Percentiles rank a stretch among this genome's conserved stretches.
These are phyloP conservation scores for Fusarium buxicola DNA, from an alignment of 2,329 filamentous ascomycete genomes.

Conservation along the genomic window DNA sequence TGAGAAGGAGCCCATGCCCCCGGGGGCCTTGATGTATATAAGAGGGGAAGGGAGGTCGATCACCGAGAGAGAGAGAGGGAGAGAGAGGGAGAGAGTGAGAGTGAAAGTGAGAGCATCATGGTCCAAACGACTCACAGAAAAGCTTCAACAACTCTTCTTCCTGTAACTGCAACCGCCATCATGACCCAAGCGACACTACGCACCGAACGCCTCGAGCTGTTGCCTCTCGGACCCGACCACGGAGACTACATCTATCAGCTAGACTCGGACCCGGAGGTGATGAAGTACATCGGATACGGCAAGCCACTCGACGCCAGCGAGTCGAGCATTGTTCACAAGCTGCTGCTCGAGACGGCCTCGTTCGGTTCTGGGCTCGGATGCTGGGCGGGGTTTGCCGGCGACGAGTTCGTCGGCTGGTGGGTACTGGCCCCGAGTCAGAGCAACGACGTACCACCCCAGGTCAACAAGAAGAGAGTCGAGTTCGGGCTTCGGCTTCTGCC, in stretches of 20 bases:
- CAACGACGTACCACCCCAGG: conserved; percentile 19
- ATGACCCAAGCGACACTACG: conserved; percentile 38
- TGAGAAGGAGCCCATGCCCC: neutral
- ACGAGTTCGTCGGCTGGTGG: conserved; percentile 50
- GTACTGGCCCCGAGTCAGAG: conserved; percentile 41
- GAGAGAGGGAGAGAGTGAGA: too few relatives aligned
- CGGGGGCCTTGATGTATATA: conserved; percentile 18
- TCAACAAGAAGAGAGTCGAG: conserved; percentile 34
- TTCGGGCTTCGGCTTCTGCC: conserved; percentile 46
- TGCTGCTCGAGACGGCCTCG: conserved; percentile 38
- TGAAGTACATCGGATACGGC: conserved; percentile 41
- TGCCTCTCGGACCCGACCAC: conserved; percentile 33
- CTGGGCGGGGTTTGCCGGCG: conserved; percentile 38
- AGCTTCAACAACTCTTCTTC: neutral
- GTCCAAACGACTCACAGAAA: conserved; percentile 1
- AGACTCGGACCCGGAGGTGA: conserved; percentile 36
- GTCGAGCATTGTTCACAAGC: conserved; percentile 39
- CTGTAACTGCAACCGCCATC: neutral
- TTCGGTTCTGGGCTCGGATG: conserved; percentile 36
- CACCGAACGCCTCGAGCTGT: conserved; percentile 34
- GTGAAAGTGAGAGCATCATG: too few relatives aligned
- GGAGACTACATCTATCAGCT: conserved; percentile 37
- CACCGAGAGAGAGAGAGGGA: neutral
- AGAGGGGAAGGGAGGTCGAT: conserved; percentile 11
- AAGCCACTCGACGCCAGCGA: conserved; percentile 36